Evolutionary conservation across 2,329 filamentous ascomycete genomes (phyloP), one percentile per base, ranked within the genome.

Genomic region (Didymella pomorum): DNA sequence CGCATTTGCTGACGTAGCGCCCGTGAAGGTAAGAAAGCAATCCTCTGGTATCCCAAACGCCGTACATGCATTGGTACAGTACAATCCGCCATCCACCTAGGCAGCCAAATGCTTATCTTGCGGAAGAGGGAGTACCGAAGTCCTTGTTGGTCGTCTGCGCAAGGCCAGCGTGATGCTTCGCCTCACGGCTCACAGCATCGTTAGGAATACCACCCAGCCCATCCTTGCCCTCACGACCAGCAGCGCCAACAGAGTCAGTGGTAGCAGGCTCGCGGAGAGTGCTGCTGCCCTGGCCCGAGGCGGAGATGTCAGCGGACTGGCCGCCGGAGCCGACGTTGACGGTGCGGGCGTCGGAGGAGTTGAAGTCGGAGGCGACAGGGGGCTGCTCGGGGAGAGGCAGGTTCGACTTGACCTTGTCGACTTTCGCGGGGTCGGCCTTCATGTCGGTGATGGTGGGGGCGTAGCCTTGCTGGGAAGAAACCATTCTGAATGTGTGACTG

Each of bases 311-410:
- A 11, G 60, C 63, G 20, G 77, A 71, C 51, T 73, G 64, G 52
- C 83, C 78, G 20, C 89, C 89, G 33, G 87, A 86, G 63, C 89
- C 89, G 46, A 91, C 86, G 71, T 91, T 89, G 72, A 91, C 87
- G 55, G 80, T 91, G 62, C 85, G 80, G 29, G 83, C 83, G 69
- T 94, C 90, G 49, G 84, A 81, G 0, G 89, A 91, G 75, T 93
- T 87, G 84, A 87, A 93, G 82, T 95, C 91, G 5, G 89, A 90
- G n/a, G 86, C 79, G n/a, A 79, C 80, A 1, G 90, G 90, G 21
- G 91, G 91, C 65, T 93, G 83, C 2, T 94, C 90, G 18, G 91
- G 92, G 49, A 93, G 86, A 50, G 90, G 90, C 29, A 96, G 87
- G 78, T 92, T 92, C 76, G 87, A 79, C 79, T 89, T 83, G 71